Conservation (phyloP, 1,284 basidiomycete species). For the Pyrrhoderma lamaoense region DNA sequence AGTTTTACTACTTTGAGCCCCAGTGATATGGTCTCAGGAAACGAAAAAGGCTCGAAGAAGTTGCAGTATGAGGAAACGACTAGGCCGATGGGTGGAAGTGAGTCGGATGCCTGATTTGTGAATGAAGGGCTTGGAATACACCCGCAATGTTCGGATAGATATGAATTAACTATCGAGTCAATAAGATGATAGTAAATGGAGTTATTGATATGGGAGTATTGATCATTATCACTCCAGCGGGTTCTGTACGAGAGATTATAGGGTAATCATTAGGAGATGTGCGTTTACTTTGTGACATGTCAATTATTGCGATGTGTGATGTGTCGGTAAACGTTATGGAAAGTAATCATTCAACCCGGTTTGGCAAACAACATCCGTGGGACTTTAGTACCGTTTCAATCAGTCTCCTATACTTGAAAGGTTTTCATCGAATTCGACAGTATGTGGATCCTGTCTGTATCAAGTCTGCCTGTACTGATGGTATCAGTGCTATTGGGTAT, state of each 20-base stretch:
- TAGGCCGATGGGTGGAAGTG: constrained; percentile 48
- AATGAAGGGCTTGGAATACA: constrained; percentile 35
- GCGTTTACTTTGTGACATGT: too few species aligned
- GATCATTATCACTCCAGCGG: constrained; percentile 77
- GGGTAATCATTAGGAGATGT: too few species aligned
- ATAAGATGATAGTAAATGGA: constrained; percentile 73
- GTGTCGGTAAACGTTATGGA: too few species aligned
- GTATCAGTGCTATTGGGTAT: background rate
- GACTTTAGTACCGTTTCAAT: too few species aligned
- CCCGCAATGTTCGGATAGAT: constrained; percentile 53
- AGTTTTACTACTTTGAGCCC: constrained; percentile 58
- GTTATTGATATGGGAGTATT: constrained; percentile 74
- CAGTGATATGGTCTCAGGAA: constrained; percentile 59
- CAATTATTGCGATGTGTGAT: too few species aligned
- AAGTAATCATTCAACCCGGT: too few species aligned
- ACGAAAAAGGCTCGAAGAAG: constrained; percentile 63
- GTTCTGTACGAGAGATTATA: constrained; percentile 59
- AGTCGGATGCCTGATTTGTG: background rate
- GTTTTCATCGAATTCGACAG: too few species aligned
- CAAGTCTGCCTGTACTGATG: too few species aligned
- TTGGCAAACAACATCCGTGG: too few species aligned
- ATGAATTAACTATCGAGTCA: constrained; percentile 70
- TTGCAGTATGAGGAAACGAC: constrained; percentile 67
- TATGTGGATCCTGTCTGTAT: too few species aligned
- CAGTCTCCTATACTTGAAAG: too few species aligned